Percentiles rank a stretch among this genome's conserved stretches.
These are phyloP conservation scores for Yarrowia sp. DNA, from an alignment of 805 yeast species.

Conservation along the genomic window DNA sequence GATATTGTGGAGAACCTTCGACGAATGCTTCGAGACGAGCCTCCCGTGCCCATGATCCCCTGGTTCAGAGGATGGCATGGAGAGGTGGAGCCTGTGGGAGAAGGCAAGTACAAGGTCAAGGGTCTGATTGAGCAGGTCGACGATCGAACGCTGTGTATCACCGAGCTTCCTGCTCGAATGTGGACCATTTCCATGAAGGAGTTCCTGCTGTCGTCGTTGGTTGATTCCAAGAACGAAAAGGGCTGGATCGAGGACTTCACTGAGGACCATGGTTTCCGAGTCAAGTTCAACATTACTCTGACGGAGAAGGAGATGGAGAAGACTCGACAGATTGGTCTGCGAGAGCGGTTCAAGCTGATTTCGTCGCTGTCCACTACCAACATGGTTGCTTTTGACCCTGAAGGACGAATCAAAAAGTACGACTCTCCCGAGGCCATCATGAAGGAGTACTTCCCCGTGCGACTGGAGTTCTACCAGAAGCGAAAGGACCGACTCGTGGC, in stretches of 20 bases:
- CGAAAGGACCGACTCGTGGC: conserved; percentile 78
- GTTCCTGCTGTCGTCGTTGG: conserved; percentile 64
- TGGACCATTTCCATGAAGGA: conserved; percentile 94
- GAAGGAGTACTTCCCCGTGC: conserved; percentile 76
- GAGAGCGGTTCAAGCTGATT: conserved; percentile 77
- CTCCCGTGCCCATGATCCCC: conserved; percentile 69
- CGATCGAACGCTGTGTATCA: conserved; percentile 75
- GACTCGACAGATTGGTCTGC: conserved; percentile 67
- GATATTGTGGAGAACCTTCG: conserved; percentile 76
- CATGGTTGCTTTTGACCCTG: conserved; percentile 94
- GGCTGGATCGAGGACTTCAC: conserved; percentile 90
- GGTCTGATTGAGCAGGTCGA: conserved; percentile 83
- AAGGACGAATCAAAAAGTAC: conserved; percentile 81
- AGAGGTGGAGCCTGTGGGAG: conserved; percentile 52
- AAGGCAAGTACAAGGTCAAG: conserved; percentile 68
- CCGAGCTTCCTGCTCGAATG: conserved; percentile 86
- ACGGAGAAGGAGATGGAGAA: conserved; percentile 79
- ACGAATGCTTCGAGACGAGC: conserved; percentile 69
- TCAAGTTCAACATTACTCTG: conserved; percentile 74
- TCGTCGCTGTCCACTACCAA: conserved; percentile 68
- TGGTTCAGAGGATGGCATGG: conserved; percentile 98
- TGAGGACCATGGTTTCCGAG: conserved; percentile 84
- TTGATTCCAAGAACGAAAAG: conserved; percentile 45
- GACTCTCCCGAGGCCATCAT: conserved; percentile 72
- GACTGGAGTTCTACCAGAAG: conserved; percentile 85